Base-by-base conservation (phyloP, 805 yeast species). In the Metschnikowia cubensis region DNA sequence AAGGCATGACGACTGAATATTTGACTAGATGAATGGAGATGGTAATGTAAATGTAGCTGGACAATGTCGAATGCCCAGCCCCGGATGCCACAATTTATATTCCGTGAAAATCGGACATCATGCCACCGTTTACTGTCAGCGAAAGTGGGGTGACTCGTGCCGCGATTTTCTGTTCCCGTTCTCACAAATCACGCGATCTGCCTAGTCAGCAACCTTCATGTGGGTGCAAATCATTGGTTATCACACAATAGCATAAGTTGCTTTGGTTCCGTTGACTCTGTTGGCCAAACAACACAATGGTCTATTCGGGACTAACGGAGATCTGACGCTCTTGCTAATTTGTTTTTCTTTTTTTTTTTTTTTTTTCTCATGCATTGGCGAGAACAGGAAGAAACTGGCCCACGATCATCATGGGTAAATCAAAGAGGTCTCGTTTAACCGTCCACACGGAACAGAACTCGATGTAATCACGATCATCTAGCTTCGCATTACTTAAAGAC, bases 391-490 rank as follows among this genome's bases (percentile, higher is more conserved):
- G 63, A 59, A 87, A 85, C 61, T 88, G 92, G 0, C 96, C 96
- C 41, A 87, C 84, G 17, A 88, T 82, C 60, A 88, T 71, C 88
- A 87, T 83, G 6, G 96, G 95, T 43, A 88, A 81, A 66, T 87
- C 92, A 67, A 87, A 88, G 43, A 84, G 81, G 67, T 88, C 96
- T 57, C 94, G 71, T 57, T 86, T 86, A 14, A 88, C 89, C 0
- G 96, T 88, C 90, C 94, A 86, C 14, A 88, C 88, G 38, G 89
- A 82, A 36, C 90, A 84, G 59, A 90, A 87, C 52, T 81, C 81
- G 21, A 84, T 76, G 49, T 48, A 69, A 14, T 62, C 70, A 10
- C 39, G 48, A 14, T 47, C 46, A 29, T 45, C 39, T 47, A 59
- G 45, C 42, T 53, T 49, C 15, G 61, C 58, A 42, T 56, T 60